Conservation (phyloP, 2,329 filamentous ascomycete genomes). For the Aspergillus japonicus region DNA sequence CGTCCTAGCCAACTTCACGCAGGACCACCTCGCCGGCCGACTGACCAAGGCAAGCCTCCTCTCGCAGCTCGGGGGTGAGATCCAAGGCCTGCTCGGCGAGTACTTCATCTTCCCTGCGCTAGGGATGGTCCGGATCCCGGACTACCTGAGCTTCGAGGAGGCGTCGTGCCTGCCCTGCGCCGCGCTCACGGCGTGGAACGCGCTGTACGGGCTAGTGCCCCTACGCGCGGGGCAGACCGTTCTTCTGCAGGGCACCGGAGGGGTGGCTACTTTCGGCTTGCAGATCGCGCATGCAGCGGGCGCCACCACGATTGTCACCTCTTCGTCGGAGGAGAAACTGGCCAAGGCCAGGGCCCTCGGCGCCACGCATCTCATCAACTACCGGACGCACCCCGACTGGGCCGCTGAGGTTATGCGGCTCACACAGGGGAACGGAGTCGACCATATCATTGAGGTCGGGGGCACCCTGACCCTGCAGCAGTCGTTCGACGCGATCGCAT, state of each 20-base stretch:
- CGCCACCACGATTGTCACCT: slow-evolving; percentile 16
- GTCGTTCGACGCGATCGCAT: slow-evolving; percentile 45
- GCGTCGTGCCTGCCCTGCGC: slow-evolving; percentile 14
- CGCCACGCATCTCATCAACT: slow-evolving; percentile 10
- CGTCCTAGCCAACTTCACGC: slow-evolving; percentile 4
- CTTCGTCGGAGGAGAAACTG: slow-evolving; percentile 18
- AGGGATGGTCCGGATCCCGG: slow-evolving; percentile 6
- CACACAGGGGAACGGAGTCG: slow-evolving; percentile 51
- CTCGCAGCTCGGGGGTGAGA: slow-evolving; percentile 4
- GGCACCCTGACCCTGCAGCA: slow-evolving; percentile 56
- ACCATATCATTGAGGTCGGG: slow-evolving; percentile 60
- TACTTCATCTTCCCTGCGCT: slow-evolving; percentile 8
- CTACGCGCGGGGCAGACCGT: slow-evolving; percentile 6
- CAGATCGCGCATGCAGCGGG: slow-evolving; percentile 8
- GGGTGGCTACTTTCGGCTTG: slow-evolving; percentile 9
- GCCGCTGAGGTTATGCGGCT: slow-evolving; percentile 44
- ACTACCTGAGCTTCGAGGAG: slow-evolving; percentile 11
- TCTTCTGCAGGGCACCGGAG: slow-evolving; percentile 13
- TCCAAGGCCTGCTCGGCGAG: slow-evolving; percentile 9
- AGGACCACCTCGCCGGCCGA: slow-evolving; percentile 3
- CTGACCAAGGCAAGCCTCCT: neutral
- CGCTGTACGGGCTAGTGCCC: slow-evolving; percentile 3
- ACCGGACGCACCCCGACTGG: slow-evolving; percentile 10
- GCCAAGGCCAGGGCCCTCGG: slow-evolving; percentile 14
- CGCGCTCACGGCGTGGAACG: slow-evolving; percentile 12